Evolutionary conservation across 257 asterid genomes (phyloP).

Genomic region (Solanum pinnatisectum): DNA sequence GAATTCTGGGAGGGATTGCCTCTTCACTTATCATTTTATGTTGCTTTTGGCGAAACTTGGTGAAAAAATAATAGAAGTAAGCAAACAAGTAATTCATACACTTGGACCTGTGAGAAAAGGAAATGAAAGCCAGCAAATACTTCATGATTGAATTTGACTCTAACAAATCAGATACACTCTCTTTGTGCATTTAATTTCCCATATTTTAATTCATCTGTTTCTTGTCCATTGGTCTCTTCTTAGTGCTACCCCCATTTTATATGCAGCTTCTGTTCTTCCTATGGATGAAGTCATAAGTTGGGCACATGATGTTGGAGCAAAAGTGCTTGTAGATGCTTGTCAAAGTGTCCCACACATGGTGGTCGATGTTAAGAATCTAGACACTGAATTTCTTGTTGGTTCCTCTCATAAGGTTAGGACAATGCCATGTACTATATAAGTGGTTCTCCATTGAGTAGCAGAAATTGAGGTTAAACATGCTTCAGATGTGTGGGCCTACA

Average conservation of each 20-base stretch:
- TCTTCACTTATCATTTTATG: background rate
- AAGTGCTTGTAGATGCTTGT: conserved; percentile 94
- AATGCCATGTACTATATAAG: conserved; percentile 15
- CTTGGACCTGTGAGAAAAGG: background rate
- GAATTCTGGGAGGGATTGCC: background rate
- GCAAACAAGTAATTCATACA: background rate
- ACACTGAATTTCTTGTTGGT: conserved; percentile 86
- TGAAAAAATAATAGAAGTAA: background rate
- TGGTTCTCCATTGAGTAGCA: conserved; percentile 17
- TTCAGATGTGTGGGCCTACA: conserved; percentile 99
- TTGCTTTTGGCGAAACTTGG: background rate
- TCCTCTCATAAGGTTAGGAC: conserved; percentile 91
- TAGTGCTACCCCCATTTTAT: background rate
- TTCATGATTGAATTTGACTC: background rate
- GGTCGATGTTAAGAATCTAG: conserved; percentile 74
- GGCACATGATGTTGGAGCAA: conserved; percentile 92
- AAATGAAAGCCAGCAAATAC: background rate
- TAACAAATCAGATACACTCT: background rate
- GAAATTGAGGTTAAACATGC: conserved; percentile 58
- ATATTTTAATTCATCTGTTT: background rate
- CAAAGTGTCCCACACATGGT: conserved; percentile 99
- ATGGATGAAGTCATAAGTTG: conserved; percentile 67
- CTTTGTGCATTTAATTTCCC: background rate
- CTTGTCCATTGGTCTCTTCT: background rate
- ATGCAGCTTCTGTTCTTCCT: conserved; percentile 81